A percentile compares a stretch with the other conserved stretches of the same genome.
Conservation (phyloP, 2,329 filamentous ascomycete species). For the Triangularia verruculosa region DNA sequence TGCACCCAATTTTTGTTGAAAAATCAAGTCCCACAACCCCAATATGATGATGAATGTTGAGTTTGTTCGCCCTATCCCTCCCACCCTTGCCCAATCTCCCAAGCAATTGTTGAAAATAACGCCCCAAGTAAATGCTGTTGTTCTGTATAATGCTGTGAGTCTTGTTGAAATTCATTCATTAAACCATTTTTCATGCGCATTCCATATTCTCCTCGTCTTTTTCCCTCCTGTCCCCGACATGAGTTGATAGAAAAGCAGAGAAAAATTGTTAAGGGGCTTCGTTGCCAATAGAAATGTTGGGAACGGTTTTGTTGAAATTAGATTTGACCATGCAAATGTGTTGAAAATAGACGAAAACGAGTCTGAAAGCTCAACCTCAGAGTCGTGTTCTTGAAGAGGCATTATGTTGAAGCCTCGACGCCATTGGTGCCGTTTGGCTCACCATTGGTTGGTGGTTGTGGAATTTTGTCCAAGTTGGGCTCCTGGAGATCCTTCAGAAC, state of each 20-base stretch:
- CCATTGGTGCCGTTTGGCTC: conserved; percentile 15
- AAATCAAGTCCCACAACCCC: conserved; percentile 22
- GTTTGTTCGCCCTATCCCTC: conserved; percentile 2
- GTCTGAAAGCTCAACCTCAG: conserved; percentile 2
- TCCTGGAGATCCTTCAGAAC: conserved; percentile 77
- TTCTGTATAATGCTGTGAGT: conserved; percentile 7
- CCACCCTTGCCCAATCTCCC: not conserved
- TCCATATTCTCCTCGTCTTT: not conserved
- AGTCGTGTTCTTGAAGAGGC: conserved; percentile 15
- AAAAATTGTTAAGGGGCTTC: conserved; percentile 5
- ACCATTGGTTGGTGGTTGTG: conserved; percentile 27
- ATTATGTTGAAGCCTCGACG: conserved; percentile 23
- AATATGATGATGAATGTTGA: conserved; percentile 5
- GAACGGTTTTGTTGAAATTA: conserved; percentile 20
- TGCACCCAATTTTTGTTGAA: conserved; percentile 31
- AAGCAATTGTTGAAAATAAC: conserved; percentile 6
- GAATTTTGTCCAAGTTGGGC: conserved; percentile 55
- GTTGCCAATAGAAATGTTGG: conserved; percentile 21
- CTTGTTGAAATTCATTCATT: conserved; percentile 10
- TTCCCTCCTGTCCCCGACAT: not conserved
- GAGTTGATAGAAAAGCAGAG: conserved; percentile 13
- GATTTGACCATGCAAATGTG: conserved; percentile 21
- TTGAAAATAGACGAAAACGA: conserved; percentile 16
- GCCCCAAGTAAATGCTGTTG: conserved; percentile 13
- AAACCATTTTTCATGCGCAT: not conserved